phyloP scores from a whole-genome alignment of 345 rosid genomes.

The Gossypium australe region DNA sequence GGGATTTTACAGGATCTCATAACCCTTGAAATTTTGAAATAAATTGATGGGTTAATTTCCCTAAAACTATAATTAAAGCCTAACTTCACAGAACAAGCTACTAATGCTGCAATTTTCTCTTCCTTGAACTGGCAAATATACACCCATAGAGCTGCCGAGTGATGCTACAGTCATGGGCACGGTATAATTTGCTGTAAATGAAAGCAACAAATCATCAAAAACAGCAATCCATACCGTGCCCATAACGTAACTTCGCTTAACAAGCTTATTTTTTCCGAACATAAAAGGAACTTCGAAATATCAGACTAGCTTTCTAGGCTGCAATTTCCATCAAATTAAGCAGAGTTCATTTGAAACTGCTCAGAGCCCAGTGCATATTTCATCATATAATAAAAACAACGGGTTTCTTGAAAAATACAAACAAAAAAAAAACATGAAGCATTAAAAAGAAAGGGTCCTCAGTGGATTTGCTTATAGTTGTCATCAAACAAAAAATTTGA shows the following conservation, averaged over 20 bases:
- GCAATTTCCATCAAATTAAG: constrained; percentile 40
- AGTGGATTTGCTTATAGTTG: constrained; percentile 33
- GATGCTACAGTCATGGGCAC: not conserved
- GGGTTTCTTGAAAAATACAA: too few relatives aligned
- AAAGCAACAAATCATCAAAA: not conserved
- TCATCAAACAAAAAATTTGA: constrained; percentile 29
- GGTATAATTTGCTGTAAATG: not conserved
- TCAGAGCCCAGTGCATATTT: constrained; percentile 65
- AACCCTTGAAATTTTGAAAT: constrained; percentile 14
- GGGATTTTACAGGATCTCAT: constrained; percentile 31
- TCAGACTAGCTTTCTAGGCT: constrained; percentile 61
- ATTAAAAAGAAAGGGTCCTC: constrained; percentile 27
- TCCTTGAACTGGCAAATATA: too few relatives aligned
- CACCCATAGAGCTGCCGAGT: not conserved
- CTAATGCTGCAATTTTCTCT: too few relatives aligned
- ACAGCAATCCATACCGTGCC: too few relatives aligned
- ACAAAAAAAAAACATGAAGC: too few relatives aligned
- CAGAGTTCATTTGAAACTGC: constrained; percentile 17
- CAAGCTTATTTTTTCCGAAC: too few relatives aligned
- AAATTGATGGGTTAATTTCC: constrained; percentile 13
- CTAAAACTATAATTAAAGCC: not conserved
- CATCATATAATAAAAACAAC: constrained; percentile 28
- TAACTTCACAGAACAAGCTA: too few relatives aligned
- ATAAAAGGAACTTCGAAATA: not conserved
- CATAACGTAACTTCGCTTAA: too few relatives aligned